Conservation (phyloP, 306 rosid genomes). For the Rosa lucieae region DNA sequence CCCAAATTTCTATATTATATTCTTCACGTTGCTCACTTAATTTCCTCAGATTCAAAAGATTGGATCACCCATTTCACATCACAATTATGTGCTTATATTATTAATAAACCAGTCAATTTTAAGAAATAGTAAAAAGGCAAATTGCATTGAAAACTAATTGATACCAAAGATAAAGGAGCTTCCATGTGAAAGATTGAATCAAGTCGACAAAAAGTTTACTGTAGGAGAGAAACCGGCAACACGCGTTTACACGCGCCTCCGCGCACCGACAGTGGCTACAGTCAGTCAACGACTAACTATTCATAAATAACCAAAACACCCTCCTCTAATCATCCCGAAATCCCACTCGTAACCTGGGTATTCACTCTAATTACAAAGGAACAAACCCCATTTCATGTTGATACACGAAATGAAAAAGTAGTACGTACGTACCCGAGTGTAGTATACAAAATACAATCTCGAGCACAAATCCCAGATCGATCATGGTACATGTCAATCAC, state of each 20-base stretch:
- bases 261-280: constrained; percentile 20
- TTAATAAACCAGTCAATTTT: neutral
- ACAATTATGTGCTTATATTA: neutral
- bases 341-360: neutral
- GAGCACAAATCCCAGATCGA: constrained; percentile 29
- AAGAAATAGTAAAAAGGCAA: neutral
- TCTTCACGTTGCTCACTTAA: neutral
- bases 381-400: neutral
- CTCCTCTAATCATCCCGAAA: neutral
- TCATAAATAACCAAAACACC: neutral
- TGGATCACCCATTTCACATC: neutral
- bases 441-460: neutral
- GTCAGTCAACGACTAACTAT: neutral
- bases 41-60: neutral
- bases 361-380: constrained; percentile 18
- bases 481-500: constrained; percentile 19
- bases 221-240: too few species aligned
- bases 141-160: neutral
- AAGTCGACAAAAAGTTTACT: constrained; percentile 14
- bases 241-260: neutral
- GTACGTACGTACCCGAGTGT: neutral
- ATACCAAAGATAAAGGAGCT: neutral
- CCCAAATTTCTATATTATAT: neutral
- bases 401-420: constrained; percentile 1
- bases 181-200: constrained; percentile 15